phyloP scores from a whole-genome alignment of 805 yeast genomes.

The Hanseniaspora lindneri region DNA sequence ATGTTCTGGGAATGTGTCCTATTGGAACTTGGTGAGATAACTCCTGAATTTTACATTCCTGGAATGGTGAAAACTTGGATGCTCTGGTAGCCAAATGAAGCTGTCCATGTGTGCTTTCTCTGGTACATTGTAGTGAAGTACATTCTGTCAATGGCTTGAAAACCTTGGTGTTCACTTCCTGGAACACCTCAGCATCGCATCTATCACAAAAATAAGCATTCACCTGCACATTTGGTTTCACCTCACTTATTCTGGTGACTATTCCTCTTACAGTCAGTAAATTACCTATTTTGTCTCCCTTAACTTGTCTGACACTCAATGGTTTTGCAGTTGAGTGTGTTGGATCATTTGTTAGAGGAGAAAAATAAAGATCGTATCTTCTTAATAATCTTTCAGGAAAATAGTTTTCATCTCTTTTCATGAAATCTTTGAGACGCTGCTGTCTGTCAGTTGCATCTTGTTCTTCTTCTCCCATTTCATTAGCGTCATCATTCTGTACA shows the following conservation, averaged over 20 bases:
- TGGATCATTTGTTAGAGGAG: conserved; percentile 48
- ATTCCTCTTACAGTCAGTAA: conserved; percentile 87
- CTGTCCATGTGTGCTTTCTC: conserved; percentile 76
- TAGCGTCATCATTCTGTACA: conserved; percentile 21
- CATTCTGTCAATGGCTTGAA: conserved; percentile 85
- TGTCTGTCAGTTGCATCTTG: conserved; percentile 22
- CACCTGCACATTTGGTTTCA: conserved; percentile 80
- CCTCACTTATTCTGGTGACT: conserved; percentile 90
- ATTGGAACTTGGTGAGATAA: conserved; percentile 93
- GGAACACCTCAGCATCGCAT: conserved; percentile 94
- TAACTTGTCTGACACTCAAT: conserved; percentile 79
- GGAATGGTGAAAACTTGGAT: conserved; percentile 87
- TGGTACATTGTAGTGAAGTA: conserved; percentile 64
- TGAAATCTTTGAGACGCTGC: conserved; percentile 25
- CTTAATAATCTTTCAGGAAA: conserved; percentile 83
- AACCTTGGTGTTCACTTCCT: conserved; percentile 74
- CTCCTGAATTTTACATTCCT: conserved; percentile 91
- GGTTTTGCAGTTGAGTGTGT: conserved; percentile 30
- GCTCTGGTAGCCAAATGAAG: conserved; percentile 89
- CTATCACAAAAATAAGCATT: conserved; percentile 95
- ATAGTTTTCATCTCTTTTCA: conserved; percentile 36
- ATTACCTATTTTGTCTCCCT: conserved; percentile 72
- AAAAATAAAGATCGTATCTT: conserved; percentile 75
- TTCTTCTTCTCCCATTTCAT: not conserved
- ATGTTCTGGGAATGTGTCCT: conserved; percentile 88